A percentile compares a stretch with the other conserved stretches of the same genome.
phyloP scores from a whole-genome alignment of 140 eudicot genomes.

The Flaveria floridana region DNA sequence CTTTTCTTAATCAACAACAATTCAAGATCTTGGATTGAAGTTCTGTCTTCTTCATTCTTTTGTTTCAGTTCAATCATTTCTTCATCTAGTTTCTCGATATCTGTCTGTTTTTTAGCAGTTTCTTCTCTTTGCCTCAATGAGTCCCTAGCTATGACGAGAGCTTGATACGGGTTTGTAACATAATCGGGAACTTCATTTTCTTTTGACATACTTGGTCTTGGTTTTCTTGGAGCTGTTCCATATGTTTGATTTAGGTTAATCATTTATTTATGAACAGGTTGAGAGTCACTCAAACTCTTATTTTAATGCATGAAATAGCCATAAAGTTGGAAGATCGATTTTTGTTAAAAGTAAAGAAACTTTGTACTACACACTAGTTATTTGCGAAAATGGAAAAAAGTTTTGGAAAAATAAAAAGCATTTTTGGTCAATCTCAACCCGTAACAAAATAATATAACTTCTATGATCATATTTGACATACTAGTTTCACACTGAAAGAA shows the following conservation, averaged over 20 bases:
- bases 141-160: conserved; percentile 80
- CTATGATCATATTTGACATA: not conserved
- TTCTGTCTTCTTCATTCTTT: conserved; percentile 78
- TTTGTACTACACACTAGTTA: too few species aligned
- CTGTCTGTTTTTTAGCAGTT: conserved; percentile 58
- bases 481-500: not conserved
- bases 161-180: conserved; percentile 75
- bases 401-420: not conserved
- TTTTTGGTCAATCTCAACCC: not conserved
- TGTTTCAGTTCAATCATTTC: conserved; percentile 61
- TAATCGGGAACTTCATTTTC: conserved; percentile 71
- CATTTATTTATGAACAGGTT: not conserved
- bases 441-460: not conserved
- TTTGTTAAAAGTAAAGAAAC: not conserved
- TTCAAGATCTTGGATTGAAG: conserved; percentile 73
- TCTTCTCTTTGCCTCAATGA: conserved; percentile 81
- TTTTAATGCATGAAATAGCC: not conserved
- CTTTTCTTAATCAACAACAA: conserved; percentile 57
- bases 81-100: conserved; percentile 64
- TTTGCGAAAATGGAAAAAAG: too few species aligned
- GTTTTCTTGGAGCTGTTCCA: conserved; percentile 57
- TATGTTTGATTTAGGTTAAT: too few species aligned
- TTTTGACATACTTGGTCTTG: conserved; percentile 44
- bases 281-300: not conserved
- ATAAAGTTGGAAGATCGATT: too few species aligned